Evolutionary conservation across 352 stramenopile species (phyloP).

Genomic region (Phytophthora boehmeriae): DNA sequence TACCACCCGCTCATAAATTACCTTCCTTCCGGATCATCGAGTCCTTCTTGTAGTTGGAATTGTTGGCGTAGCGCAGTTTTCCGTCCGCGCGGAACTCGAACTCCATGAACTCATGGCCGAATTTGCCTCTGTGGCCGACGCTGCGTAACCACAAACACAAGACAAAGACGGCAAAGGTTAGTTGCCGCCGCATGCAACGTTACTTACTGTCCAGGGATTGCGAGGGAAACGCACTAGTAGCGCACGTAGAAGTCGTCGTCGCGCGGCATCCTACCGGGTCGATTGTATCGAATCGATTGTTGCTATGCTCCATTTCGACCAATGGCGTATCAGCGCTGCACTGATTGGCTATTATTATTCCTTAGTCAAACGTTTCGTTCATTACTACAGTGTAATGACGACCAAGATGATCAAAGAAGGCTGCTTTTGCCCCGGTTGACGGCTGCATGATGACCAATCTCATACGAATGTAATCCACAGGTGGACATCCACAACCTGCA

Average conservation of each 20-base stretch:
- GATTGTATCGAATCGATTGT: conserved; percentile 2
- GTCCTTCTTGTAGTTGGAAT: conserved; percentile 98
- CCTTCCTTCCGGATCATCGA: conserved; percentile 98
- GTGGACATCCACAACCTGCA: too few species aligned
- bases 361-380: too few species aligned
- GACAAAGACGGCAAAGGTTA: neutral
- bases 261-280: conserved; percentile 51
- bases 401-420: too few species aligned
- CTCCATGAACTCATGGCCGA: conserved; percentile 98
- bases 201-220: neutral
- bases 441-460: too few species aligned
- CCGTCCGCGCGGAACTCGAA: conserved; percentile 94
- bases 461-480: too few species aligned
- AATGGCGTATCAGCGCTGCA: too few species aligned
- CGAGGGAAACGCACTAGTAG: conserved; percentile 74
- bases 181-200: neutral
- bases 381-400: too few species aligned
- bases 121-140: conserved; percentile 96
- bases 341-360: too few species aligned
- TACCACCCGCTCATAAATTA: conserved; percentile 20
- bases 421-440: too few species aligned
- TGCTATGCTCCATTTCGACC: too few species aligned
- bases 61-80: conserved; percentile 97
- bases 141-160: conserved; percentile 34
- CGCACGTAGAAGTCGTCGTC: conserved; percentile 88